Percentiles rank a stretch among this genome's conserved stretches.
Evolutionary conservation across 768 basidiomycete genomes (phyloP).

Genomic region (Leccinum subgranulosum): DNA sequence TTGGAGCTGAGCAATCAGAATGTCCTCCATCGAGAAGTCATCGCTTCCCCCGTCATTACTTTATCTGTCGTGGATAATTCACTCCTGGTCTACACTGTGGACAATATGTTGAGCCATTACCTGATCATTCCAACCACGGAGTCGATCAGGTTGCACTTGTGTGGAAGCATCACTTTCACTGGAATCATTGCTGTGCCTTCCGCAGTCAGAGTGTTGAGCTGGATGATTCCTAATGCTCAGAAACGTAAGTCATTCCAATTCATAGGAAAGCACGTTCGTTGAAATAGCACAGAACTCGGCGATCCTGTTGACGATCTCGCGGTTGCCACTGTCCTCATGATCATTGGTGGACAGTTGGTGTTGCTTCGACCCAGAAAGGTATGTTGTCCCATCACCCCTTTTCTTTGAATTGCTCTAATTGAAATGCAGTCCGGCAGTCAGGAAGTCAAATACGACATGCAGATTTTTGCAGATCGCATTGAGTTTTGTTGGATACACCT

Average conservation of each 20-base stretch:
- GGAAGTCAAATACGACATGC: conserved; percentile 96
- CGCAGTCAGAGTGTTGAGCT: conserved; percentile 87
- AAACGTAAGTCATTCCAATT: conserved; percentile 61
- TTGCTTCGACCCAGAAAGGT: conserved; percentile 88
- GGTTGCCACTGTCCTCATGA: conserved; percentile 93
- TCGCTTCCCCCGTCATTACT: conserved; percentile 77
- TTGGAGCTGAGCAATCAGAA: conserved; percentile 80
- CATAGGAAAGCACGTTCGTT: conserved; percentile 3
- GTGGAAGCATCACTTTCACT: conserved; percentile 92
- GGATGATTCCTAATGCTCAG: conserved; percentile 93
- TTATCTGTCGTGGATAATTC: conserved; percentile 94
- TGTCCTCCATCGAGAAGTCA: conserved; percentile 74
- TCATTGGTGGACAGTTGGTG: conserved; percentile 89
- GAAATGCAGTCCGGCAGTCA: conserved; percentile 66
- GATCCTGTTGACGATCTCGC: conserved; percentile 91
- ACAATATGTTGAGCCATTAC: conserved; percentile 92
- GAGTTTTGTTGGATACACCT: conserved; percentile 99
- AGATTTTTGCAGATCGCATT: conserved; percentile 93
- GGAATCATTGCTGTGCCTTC: conserved; percentile 84
- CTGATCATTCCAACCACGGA: conserved; percentile 82
- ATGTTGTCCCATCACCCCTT: conserved; percentile 10
- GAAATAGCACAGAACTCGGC: conserved; percentile 67
- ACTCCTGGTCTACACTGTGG: conserved; percentile 87
- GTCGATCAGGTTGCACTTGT: conserved; percentile 81
- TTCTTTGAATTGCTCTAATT: not conserved